Evolutionary conservation across 495 filamentous ascomycete genomes (phyloP).

Genomic region (Hypoxylon subgilvum): DNA sequence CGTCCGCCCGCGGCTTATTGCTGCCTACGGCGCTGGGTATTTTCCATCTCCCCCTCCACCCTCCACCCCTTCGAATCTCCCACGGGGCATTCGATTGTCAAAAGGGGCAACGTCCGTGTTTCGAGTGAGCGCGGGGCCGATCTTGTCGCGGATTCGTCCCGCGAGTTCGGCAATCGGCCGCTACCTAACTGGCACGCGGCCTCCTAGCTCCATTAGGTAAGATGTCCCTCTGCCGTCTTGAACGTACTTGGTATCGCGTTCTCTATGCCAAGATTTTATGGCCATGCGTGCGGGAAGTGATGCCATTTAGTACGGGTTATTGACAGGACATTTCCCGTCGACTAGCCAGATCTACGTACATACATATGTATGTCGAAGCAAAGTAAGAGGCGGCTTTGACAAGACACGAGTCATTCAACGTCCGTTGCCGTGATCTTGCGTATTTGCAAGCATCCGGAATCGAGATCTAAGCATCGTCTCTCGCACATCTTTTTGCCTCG

Average conservation of each 20-base stretch:
- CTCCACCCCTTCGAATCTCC: constrained; percentile 17
- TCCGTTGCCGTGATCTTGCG: not conserved
- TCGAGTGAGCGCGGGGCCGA: constrained; percentile 39
- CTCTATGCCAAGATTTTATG: constrained; percentile 24
- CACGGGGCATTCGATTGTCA: constrained; percentile 18
- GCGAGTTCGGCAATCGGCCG: constrained; percentile 38
- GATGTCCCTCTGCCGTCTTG: constrained; percentile 20
- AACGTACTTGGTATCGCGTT: constrained; percentile 22
- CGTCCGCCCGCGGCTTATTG: constrained; percentile 20
- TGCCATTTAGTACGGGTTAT: constrained; percentile 12
- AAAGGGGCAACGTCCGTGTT: constrained; percentile 39
- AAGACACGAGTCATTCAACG: constrained; percentile 10
- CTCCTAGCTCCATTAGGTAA: constrained; percentile 36
- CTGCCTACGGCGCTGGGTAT: constrained; percentile 9
- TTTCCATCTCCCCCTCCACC: not conserved
- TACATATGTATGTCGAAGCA: not conserved
- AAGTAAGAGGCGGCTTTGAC: not conserved
- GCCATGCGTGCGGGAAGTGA: constrained; percentile 1
- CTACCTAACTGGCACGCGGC: constrained; percentile 36
- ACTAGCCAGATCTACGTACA: no score
- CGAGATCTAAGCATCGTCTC: not conserved
- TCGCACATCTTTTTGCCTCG: constrained; percentile 8
- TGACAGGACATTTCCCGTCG: constrained; percentile 4
- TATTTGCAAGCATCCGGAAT: constrained; percentile 1
- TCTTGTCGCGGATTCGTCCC: constrained; percentile 36